These are phyloP conservation scores for Melastoma malabathricum DNA, from an alignment of 345 rosid species.

Conservation along the genomic window DNA sequence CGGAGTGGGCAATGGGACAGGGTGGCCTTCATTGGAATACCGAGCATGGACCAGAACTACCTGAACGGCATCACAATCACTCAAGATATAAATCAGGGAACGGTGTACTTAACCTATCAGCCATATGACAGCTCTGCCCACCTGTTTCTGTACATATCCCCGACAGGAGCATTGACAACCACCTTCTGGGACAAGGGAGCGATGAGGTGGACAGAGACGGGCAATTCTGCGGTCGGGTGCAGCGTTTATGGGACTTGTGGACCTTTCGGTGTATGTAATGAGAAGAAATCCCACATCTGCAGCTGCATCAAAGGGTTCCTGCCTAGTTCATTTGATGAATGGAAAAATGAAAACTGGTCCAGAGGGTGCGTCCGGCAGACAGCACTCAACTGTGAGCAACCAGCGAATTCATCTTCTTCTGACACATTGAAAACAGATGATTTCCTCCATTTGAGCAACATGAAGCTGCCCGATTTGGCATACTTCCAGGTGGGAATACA, in stretches of 20 bases:
- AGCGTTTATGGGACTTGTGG: constrained; percentile 21
- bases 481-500: not conserved
- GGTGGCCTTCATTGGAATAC: constrained; percentile 4
- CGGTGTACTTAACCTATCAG: not conserved
- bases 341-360: constrained; percentile 8
- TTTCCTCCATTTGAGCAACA: constrained; percentile 1
- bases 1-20: constrained; percentile 12
- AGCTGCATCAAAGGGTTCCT: constrained; percentile 19
- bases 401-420: not conserved
- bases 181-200: constrained; percentile 6
- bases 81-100: constrained; percentile 6
- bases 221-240: constrained; percentile 10
- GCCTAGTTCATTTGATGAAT: constrained; percentile 10
- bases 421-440: not conserved
- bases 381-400: constrained; percentile 4
- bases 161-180: constrained; percentile 4
- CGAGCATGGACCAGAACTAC: not conserved
- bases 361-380: constrained; percentile 16
- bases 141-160: constrained; percentile 8
- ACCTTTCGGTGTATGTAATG: constrained; percentile 14
- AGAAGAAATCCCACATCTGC: constrained; percentile 6
- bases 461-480: constrained; percentile 7
- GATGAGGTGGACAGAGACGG: constrained; percentile 7
- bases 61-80: constrained; percentile 3
- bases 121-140: not conserved